These are phyloP conservation scores for Aspergillus sp. DNA, from an alignment of 2,329 filamentous ascomycete species.

Conservation along the genomic window DNA sequence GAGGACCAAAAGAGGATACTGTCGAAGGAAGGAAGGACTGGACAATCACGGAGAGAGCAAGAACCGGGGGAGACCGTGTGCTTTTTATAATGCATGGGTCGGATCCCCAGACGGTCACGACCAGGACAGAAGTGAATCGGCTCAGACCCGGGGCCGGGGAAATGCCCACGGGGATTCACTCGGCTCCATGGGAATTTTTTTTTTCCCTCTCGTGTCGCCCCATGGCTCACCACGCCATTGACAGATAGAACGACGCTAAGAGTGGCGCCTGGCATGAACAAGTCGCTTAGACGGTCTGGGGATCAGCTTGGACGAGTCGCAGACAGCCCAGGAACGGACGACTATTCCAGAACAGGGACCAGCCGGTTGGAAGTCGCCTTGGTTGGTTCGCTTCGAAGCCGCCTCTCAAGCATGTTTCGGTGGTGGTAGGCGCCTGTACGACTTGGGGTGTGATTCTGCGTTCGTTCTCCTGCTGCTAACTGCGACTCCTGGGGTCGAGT, in stretches of 20 bases:
- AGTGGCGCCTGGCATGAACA: background rate
- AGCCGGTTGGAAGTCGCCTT: no score
- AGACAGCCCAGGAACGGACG: background rate
- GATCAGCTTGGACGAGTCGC: background rate
- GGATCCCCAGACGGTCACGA: background rate
- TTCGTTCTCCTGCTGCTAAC: no score
- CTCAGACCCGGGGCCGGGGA: slow-evolving; percentile 13
- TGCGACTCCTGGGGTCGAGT: background rate
- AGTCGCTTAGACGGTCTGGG: background rate
- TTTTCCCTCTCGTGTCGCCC: background rate
- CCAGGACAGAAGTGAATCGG: slow-evolving; percentile 8
- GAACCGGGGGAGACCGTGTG: background rate
- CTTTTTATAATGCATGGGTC: background rate
- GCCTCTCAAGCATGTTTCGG: no score
- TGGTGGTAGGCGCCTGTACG: no score
- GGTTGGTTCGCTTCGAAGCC: no score
- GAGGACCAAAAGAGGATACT: background rate
- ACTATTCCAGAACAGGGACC: no score
- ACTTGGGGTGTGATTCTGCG: no score
- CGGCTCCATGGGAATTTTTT: slow-evolving; percentile 8
- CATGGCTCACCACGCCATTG: background rate
- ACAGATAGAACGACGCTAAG: background rate
- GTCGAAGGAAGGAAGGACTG: background rate
- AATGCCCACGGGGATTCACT: slow-evolving; percentile 18
- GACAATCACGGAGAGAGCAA: background rate